These are phyloP conservation scores for Tilletia indica DNA, from an alignment of 1,284 basidiomycete species.

Conservation along the genomic window DNA sequence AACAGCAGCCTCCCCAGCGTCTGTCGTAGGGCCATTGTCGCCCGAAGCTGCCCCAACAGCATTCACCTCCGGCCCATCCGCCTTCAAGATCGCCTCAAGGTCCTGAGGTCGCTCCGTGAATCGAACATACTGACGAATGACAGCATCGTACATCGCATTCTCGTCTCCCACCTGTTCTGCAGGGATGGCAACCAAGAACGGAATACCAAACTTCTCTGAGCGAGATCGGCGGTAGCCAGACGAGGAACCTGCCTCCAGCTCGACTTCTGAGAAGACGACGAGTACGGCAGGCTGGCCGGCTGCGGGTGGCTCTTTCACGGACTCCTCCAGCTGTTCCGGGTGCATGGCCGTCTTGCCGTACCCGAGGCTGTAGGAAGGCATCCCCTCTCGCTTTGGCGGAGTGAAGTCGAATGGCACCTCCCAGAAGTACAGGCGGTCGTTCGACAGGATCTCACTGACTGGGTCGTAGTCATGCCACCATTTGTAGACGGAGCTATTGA, in stretches of 20 bases:
- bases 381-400: conserved; percentile 22
- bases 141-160: conserved; percentile 31
- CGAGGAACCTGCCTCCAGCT: not conserved
- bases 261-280: conserved; percentile 43
- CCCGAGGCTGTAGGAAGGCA: conserved; percentile 21
- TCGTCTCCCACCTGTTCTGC: conserved; percentile 32
- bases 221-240: not conserved
- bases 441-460: conserved; percentile 41
- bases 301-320: conserved; percentile 22
- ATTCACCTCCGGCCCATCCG: not conserved
- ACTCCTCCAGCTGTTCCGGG: conserved; percentile 34
- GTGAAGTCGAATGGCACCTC: conserved; percentile 34
- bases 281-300: conserved; percentile 39
- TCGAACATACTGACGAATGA: conserved; percentile 35
- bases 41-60: not conserved
- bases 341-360: conserved; percentile 33
- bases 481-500: conserved; percentile 45
- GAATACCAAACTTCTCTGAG: conserved; percentile 33
- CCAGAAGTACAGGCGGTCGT: conserved; percentile 49
- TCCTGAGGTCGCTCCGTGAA: conserved; percentile 27
- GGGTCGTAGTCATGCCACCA: conserved; percentile 50
- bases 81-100: conserved; percentile 13
- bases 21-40: not conserved
- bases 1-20: not conserved
- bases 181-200: conserved; percentile 50